Conservation (phyloP, 768 basidiomycete species). For the Mycena latifolia region DNA sequence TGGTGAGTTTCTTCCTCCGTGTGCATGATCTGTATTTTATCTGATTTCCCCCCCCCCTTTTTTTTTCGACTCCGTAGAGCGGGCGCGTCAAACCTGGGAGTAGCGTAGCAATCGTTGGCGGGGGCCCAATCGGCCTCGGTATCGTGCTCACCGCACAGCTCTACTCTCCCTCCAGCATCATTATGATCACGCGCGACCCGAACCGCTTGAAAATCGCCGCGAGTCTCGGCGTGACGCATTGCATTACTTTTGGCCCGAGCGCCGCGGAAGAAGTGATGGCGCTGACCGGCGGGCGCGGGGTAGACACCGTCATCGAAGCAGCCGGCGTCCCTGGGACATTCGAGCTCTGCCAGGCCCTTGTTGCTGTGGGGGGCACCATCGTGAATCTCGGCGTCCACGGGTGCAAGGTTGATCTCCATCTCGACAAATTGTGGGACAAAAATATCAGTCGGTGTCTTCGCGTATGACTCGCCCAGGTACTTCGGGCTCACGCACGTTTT, state of each 20-base stretch:
- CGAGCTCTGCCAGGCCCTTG: constrained; percentile 40
- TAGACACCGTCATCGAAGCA: constrained; percentile 41
- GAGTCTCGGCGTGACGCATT: constrained; percentile 39
- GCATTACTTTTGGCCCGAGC: constrained; percentile 34
- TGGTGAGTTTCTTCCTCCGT: constrained; percentile 22
- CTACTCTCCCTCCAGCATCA: constrained; percentile 36
- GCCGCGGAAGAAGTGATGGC: constrained; percentile 37
- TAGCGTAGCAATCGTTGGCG: constrained; percentile 39
- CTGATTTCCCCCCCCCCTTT: too few species aligned
- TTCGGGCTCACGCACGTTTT: not conserved
- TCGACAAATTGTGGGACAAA: constrained; percentile 41
- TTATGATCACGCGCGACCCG: constrained; percentile 38
- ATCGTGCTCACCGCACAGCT: constrained; percentile 39
- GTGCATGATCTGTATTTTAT: not conserved
- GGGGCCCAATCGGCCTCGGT: constrained; percentile 39
- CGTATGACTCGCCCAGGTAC: not conserved
- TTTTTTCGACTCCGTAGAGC: constrained; percentile 16
- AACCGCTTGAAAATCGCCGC: constrained; percentile 35
- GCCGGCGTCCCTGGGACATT: constrained; percentile 40
- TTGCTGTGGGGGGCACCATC: constrained; percentile 41
- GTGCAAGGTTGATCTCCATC: constrained; percentile 35
- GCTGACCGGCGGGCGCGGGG: constrained; percentile 39
- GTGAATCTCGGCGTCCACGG: constrained; percentile 44
- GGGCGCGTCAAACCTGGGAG: constrained; percentile 39
- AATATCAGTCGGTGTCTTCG: constrained; percentile 26